Evolutionary conservation across 805 yeast species (phyloP).

Genomic region (Starmerella ratchasimensis): DNA sequence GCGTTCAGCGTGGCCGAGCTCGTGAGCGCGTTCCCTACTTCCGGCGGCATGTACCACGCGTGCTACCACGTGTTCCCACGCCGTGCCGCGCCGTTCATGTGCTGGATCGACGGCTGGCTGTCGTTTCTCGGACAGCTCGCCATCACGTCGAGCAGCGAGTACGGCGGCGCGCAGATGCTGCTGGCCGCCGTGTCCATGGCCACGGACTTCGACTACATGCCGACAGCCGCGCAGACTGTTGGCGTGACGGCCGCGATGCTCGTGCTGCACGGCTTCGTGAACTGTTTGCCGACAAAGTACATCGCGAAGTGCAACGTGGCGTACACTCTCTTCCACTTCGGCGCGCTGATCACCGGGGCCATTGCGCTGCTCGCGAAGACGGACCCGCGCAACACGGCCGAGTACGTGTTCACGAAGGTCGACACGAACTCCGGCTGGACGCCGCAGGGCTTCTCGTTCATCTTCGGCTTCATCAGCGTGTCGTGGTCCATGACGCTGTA

Average conservation of each 20-base stretch:
- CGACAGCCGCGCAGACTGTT: conserved; percentile 20
- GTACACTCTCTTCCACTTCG: conserved; percentile 37
- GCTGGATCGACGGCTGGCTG: conserved; percentile 43
- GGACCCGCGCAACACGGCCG: conserved; percentile 33
- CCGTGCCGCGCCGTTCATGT: conserved; percentile 37
- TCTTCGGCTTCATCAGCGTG: conserved; percentile 35
- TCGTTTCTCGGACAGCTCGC: conserved; percentile 29
- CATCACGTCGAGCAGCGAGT: conserved; percentile 26
- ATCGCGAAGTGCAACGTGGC: conserved; percentile 38
- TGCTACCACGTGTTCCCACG: conserved; percentile 18
- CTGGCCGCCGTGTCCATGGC: conserved; percentile 27
- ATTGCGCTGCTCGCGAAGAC: conserved; percentile 43
- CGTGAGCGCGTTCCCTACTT: conserved; percentile 58
- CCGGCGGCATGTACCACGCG: conserved; percentile 64
- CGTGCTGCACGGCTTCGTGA: conserved; percentile 35
- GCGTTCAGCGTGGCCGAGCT: conserved; percentile 54
- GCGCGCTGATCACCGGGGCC: conserved; percentile 36
- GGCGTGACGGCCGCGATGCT: conserved; percentile 32
- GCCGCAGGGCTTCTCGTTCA: conserved; percentile 40
- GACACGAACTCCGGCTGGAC: conserved; percentile 39
- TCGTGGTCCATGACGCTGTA: conserved; percentile 52
- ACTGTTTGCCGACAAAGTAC: conserved; percentile 38
- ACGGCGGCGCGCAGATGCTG: conserved; percentile 26
- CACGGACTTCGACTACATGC: conserved; percentile 22
- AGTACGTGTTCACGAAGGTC: conserved; percentile 36